A percentile compares a stretch with the other conserved stretches of the same genome.
Conservation (phyloP, 805 yeast species). For the Isabelozyma rhagii region DNA sequence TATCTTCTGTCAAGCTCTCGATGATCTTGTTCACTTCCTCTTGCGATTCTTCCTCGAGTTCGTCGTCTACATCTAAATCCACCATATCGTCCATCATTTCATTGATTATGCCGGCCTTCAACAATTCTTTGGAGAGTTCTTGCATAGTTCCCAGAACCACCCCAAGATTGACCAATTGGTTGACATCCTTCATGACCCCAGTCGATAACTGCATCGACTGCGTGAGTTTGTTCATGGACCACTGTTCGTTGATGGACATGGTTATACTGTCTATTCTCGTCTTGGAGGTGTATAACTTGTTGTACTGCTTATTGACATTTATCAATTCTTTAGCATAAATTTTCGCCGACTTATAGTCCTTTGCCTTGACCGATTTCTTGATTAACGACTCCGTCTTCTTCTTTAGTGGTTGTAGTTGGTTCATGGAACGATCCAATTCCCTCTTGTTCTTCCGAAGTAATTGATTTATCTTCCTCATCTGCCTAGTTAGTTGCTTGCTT, state of each 20-base stretch:
- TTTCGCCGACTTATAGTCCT: slow-evolving; percentile 72
- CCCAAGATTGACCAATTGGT: slow-evolving; percentile 72
- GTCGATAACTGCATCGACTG: slow-evolving; percentile 79
- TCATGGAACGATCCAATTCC: slow-evolving; percentile 76
- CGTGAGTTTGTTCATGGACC: slow-evolving; percentile 77
- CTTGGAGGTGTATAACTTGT: slow-evolving; percentile 70
- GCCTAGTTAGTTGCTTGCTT: slow-evolving; percentile 5
- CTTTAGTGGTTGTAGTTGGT: slow-evolving; percentile 55
- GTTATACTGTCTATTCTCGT: slow-evolving; percentile 84
- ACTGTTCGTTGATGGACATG: slow-evolving; percentile 89
- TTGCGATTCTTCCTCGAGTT: slow-evolving; percentile 63
- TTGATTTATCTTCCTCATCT: slow-evolving; percentile 72
- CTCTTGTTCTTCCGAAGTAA: slow-evolving; percentile 81
- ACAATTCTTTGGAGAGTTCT: slow-evolving; percentile 80
- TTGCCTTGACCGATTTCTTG: slow-evolving; percentile 68
- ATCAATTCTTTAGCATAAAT: slow-evolving; percentile 81
- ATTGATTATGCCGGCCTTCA: slow-evolving; percentile 81
- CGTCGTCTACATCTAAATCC: slow-evolving; percentile 65
- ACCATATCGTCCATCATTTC: slow-evolving; percentile 94
- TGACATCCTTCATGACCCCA: slow-evolving; percentile 84
- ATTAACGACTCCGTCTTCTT: slow-evolving; percentile 77
- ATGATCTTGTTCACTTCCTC: slow-evolving; percentile 63
- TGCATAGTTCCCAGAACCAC: slow-evolving; percentile 79
- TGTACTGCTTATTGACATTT: slow-evolving; percentile 68
- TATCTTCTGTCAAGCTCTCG: slow-evolving; percentile 36